Evolutionary conservation across 208 protist species (phyloP).

Genomic region (Spongospora subterranea): DNA sequence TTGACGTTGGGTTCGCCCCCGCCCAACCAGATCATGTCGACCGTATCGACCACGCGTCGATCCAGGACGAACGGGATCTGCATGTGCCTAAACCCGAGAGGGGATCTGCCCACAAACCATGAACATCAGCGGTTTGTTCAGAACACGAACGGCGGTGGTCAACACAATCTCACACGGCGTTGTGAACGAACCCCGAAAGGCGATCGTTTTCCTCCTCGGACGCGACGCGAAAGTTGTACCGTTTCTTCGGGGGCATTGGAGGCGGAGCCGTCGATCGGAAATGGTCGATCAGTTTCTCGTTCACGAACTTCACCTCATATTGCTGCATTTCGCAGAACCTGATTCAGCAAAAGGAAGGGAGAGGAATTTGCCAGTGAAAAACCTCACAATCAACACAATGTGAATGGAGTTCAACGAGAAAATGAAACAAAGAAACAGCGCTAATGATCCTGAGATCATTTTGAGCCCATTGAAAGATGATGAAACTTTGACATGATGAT

Average conservation of each 20-base stretch:
- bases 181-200: constrained; percentile 46
- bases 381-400: too few species aligned
- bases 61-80: constrained; percentile 45
- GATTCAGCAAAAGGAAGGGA: too few species aligned
- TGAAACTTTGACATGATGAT: too few species aligned
- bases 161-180: not conserved
- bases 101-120: not conserved
- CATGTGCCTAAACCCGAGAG: not conserved
- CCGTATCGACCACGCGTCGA: constrained; percentile 27
- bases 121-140: not conserved
- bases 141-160: not conserved
- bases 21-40: constrained; percentile 38
- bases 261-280: not conserved
- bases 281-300: constrained; percentile 52
- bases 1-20: constrained; percentile 33
- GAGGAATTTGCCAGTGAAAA: too few species aligned
- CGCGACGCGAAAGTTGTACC: constrained; percentile 38
- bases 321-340: too few species aligned
- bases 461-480: too few species aligned
- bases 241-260: constrained; percentile 7
- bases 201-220: constrained; percentile 1
- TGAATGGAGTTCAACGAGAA: too few species aligned
- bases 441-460: too few species aligned
- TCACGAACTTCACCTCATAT: constrained; percentile 33
- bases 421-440: too few species aligned